These are phyloP conservation scores for Didymella arachidicola DNA, from an alignment of 2,329 filamentous ascomycete species.

Conservation along the genomic window DNA sequence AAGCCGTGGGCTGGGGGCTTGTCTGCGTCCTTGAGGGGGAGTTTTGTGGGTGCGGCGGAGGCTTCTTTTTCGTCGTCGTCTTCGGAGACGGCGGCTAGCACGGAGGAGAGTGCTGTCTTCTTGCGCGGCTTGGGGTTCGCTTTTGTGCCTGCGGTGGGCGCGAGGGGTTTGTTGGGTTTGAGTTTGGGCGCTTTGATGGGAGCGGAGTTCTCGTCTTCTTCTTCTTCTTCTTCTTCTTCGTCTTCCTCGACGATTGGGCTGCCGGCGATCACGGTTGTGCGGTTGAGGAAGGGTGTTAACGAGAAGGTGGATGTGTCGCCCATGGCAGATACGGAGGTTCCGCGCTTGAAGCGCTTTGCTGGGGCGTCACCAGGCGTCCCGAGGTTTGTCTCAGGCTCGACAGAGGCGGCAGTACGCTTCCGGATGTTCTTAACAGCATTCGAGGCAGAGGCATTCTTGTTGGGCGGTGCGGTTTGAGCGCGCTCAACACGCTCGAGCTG, in stretches of 20 bases:
- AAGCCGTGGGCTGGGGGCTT: slow-evolving; percentile 20
- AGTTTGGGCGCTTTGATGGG: slow-evolving; percentile 44
- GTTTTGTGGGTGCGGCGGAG: slow-evolving; percentile 34
- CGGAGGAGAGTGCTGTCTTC: slow-evolving; percentile 45
- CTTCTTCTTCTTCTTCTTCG: slow-evolving; percentile 39
- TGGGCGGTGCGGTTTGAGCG: slow-evolving; percentile 50
- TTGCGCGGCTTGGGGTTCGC: slow-evolving; percentile 55
- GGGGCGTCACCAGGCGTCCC: slow-evolving; percentile 59
- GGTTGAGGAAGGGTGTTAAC: slow-evolving; percentile 91
- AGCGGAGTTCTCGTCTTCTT: slow-evolving; percentile 32
- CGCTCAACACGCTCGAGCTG: slow-evolving; percentile 57
- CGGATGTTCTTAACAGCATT: slow-evolving; percentile 52
- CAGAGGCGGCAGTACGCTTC: slow-evolving; percentile 54
- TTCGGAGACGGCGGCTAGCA: slow-evolving; percentile 55
- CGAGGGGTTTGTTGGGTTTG: slow-evolving; percentile 55
- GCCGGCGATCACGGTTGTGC: slow-evolving; percentile 65
- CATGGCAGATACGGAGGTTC: slow-evolving; percentile 64
- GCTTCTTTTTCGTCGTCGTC: slow-evolving; percentile 48
- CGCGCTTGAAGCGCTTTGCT: slow-evolving; percentile 56
- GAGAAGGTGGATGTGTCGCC: slow-evolving; percentile 93
- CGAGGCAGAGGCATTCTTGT: slow-evolving; percentile 37
- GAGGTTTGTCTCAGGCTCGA: slow-evolving; percentile 58
- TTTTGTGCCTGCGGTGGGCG: slow-evolving; percentile 55
- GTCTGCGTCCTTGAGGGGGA: slow-evolving; percentile 48
- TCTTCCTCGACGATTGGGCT: slow-evolving; percentile 50